Evolutionary conservation across 192 early-diverging fungal genomes (phyloP).

Genomic region (Phycomyces nitens): DNA sequence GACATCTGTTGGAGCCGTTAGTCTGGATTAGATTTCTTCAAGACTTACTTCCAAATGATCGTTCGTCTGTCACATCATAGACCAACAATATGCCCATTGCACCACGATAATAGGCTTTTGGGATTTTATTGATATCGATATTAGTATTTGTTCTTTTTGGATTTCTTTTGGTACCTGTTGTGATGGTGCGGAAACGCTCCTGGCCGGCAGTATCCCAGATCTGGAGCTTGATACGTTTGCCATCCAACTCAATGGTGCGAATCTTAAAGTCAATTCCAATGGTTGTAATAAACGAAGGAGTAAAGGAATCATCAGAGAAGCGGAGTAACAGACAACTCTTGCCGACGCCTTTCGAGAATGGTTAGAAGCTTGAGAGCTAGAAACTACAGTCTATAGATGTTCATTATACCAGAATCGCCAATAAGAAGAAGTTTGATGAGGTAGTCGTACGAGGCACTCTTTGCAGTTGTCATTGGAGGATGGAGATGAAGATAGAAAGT

Average conservation of each 20-base stretch:
- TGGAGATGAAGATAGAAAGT: background rate
- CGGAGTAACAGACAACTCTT: constrained; percentile 95
- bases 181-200: constrained; percentile 98
- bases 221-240: constrained; percentile 98
- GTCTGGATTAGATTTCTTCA: too few relatives aligned
- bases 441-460: constrained; percentile 97
- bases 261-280: constrained; percentile 99
- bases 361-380: too few relatives aligned
- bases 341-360: constrained; percentile 73
- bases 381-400: too few relatives aligned
- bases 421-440: constrained; percentile 98
- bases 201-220: constrained; percentile 99
- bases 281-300: constrained; percentile 98
- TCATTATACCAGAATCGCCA: constrained; percentile 86
- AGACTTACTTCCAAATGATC: constrained; percentile 91
- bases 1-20: too few relatives aligned
- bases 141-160: background rate
- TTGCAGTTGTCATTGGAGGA: constrained; percentile 36
- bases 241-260: constrained; percentile 96
- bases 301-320: constrained; percentile 99
- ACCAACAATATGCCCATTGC: constrained; percentile 98
- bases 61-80: constrained; percentile 98
- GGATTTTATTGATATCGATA: too few relatives aligned
- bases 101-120: constrained; percentile 96
- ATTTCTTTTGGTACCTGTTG: constrained; percentile 64